A percentile compares a stretch with the other conserved stretches of the same genome.
Conservation (phyloP, 2,329 filamentous ascomycete species). For the Colletotrichum simmondsii region DNA sequence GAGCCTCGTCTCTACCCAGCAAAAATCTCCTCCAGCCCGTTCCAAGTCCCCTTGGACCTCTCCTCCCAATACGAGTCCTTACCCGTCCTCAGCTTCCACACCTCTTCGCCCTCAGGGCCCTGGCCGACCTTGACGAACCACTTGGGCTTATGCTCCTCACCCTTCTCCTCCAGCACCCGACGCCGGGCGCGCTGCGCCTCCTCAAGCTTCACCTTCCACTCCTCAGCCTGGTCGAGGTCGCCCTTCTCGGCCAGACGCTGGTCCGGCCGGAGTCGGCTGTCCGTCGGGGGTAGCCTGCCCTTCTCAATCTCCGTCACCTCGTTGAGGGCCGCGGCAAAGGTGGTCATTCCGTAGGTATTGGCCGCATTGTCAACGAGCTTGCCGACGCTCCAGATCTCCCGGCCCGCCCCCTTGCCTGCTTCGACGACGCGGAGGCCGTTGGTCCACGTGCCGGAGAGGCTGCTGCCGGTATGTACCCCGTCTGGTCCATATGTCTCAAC, state of each 20-base stretch:
- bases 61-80: conserved; percentile 96
- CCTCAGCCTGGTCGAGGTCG: conserved; percentile 85
- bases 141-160: conserved; percentile 77
- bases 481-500: conserved; percentile 77
- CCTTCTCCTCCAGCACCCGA: conserved; percentile 78
- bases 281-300: conserved; percentile 80
- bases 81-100: conserved; percentile 81
- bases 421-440: conserved; percentile 73
- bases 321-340: conserved; percentile 87
- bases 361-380: conserved; percentile 81
- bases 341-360: conserved; percentile 87
- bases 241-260: conserved; percentile 87
- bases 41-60: conserved; percentile 76
- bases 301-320: conserved; percentile 86
- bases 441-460: conserved; percentile 88
- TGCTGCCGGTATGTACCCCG: conserved; percentile 73
- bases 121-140: conserved; percentile 86
- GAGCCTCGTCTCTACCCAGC: conserved; percentile 20
- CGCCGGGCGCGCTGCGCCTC: conserved; percentile 84
- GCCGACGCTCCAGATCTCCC: conserved; percentile 83
- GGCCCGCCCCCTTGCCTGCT: conserved; percentile 68
- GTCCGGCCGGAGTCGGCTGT: conserved; percentile 86
- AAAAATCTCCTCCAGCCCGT: conserved; percentile 64
- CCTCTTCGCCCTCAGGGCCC: conserved; percentile 69
- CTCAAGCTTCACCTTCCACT: conserved; percentile 83